Base-by-base conservation (phyloP, 495 filamentous ascomycete genomes). In the Trichoderma parareesei region DNA sequence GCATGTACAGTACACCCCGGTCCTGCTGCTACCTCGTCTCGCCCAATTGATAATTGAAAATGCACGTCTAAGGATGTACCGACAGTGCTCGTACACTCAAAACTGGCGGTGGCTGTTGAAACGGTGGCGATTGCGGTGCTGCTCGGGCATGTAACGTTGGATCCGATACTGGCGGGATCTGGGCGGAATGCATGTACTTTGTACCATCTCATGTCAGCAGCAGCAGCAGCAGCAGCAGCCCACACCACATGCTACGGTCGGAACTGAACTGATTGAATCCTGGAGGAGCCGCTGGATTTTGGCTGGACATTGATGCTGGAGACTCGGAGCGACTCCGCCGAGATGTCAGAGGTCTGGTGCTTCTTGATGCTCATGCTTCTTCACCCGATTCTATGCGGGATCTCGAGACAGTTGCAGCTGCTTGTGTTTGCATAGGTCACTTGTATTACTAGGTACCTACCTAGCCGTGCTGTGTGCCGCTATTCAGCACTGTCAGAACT, bases 101-200 rank as follows among this genome's bases (percentile, higher is more conserved):
- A 18, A 49, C 46, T 49, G 18, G 20, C 20, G 37, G 20, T 14
- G 18, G 27, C 3, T 57, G 53, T 14, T 14, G 44, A 48, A 57
- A 57, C 7, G 20, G n/a, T 8, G 7, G 11, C 9, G 37, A 37
- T 14, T 27, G 33, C 33, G 37, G 20, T 14, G 53, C 53, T 7
- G 53, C 27, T 57, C 20, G 9, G 53, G 53, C 53, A 57, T 57
- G 53, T 57, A 57, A 57, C 53, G 53, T 57, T 57, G 53, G 37
- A 20, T 57, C 16, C 27, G 16, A 48, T 16, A 14, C 40, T 11
- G 6, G 40, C 40, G 27, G 27, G 27, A 27, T 27, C 27, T 27
- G 27, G 27, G 27, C 27, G 27, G 27, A 27, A 27, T 27, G 27
- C 27, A 27, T 27, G 27, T 27, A 27, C 27, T 27, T 27, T 27